Percentiles rank a stretch among this genome's conserved stretches.
These are phyloP conservation scores for Ramularia endophylla DNA, from an alignment of 2,329 filamentous ascomycete genomes.

Conservation along the genomic window DNA sequence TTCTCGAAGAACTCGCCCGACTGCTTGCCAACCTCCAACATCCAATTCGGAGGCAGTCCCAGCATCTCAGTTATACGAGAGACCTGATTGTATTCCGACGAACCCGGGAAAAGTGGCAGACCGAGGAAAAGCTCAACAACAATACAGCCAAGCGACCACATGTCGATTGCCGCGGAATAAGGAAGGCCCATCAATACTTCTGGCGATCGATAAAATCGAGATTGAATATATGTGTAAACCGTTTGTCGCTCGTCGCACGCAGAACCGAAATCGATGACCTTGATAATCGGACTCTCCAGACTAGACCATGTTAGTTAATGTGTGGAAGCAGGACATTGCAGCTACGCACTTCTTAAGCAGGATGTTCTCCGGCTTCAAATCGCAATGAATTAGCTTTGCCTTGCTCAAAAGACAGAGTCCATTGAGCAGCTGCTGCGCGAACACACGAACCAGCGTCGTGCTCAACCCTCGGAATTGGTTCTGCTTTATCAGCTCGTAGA, in stretches of 20 bases:
- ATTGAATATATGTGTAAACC: constrained; percentile 99
- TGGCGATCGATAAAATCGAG: constrained; percentile 93
- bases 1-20: constrained; percentile 98
- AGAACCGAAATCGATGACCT: constrained; percentile 99
- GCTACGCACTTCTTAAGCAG: constrained; percentile 74
- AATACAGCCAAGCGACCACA: constrained; percentile 99
- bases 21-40: constrained; percentile 99
- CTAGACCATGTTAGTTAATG: constrained; percentile 33
- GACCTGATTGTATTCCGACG: constrained; percentile 98
- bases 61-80: constrained; percentile 98
- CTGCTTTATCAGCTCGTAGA: constrained; percentile 99
- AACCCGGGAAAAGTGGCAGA: constrained; percentile 89
- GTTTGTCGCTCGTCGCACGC: constrained; percentile 98
- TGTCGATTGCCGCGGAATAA: constrained; percentile 97
- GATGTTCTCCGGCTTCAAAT: constrained; percentile 97
- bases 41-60: constrained; percentile 93
- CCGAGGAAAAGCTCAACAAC: constrained; percentile 96
- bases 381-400: constrained; percentile 93
- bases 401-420: constrained; percentile 90
- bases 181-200: constrained; percentile 93
- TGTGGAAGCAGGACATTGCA: background rate
- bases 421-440: constrained; percentile 93
- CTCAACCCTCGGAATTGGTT: constrained; percentile 97
- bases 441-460: constrained; percentile 93
- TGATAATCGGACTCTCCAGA: constrained; percentile 97